phyloP scores from a whole-genome alignment of 257 asterid species.

The Ballota nigra region DNA sequence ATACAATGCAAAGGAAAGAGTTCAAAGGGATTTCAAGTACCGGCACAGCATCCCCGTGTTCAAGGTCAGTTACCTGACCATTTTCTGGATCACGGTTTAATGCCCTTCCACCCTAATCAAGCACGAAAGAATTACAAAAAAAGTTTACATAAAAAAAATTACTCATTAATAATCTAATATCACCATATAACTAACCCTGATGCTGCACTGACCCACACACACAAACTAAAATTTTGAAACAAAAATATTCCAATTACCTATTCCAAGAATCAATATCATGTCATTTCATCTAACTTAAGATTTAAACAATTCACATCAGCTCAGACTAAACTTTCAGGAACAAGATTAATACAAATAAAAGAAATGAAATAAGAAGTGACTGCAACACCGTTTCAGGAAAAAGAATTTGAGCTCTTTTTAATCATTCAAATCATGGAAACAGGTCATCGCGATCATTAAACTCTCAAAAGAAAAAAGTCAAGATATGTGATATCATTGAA shows the following conservation, averaged over 20 bases:
- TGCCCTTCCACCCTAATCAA: constrained; percentile 52
- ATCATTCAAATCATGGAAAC: constrained; percentile 6
- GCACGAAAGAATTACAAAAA: constrained; percentile 12
- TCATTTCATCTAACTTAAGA: not conserved
- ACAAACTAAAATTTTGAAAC: not conserved
- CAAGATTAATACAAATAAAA: not conserved
- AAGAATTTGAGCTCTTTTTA: not conserved
- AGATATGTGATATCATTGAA: not conserved
- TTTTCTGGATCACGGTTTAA: constrained; percentile 35
- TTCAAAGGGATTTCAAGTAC: constrained; percentile 31
- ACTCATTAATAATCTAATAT: not conserved
- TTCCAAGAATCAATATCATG: not conserved
- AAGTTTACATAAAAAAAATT: not conserved
- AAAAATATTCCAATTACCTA: not conserved
- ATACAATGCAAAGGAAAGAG: not conserved
- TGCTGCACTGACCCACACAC: not conserved
- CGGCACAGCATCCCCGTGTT: constrained; percentile 64
- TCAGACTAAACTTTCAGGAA: not conserved
- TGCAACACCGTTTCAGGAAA: not conserved
- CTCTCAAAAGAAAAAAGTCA: not conserved
- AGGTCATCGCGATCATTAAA: not conserved
- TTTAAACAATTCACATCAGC: not conserved
- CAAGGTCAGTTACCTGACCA: constrained; percentile 64
- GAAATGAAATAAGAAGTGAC: not conserved
- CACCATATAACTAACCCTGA: not conserved